Conservation (phyloP, 257 asterid species). For the Ligustrum vulgare region DNA sequence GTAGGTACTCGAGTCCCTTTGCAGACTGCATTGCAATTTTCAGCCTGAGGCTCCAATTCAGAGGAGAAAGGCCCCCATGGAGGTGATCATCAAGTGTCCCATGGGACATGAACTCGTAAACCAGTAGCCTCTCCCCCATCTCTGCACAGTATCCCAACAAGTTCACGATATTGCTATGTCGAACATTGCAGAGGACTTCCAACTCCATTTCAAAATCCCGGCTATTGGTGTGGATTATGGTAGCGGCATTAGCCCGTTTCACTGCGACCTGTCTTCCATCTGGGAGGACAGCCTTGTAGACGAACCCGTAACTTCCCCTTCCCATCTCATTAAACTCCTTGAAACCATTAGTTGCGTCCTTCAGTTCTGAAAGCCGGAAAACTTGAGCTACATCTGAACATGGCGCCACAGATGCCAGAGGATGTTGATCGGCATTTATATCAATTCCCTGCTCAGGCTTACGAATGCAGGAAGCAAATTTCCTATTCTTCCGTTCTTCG, state of each 20-base stretch:
- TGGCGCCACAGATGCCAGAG: conserved; percentile 44
- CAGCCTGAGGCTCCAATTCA: conserved; percentile 74
- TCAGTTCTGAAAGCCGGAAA: conserved; percentile 84
- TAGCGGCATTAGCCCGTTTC: conserved; percentile 94
- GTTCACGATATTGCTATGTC: conserved; percentile 81
- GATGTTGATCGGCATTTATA: conserved; percentile 36
- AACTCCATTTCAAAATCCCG: conserved; percentile 82
- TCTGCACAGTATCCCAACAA: conserved; percentile 87
- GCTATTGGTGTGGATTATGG: conserved; percentile 79
- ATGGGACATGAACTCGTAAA: conserved; percentile 86
- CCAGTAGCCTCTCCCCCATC: conserved; percentile 93
- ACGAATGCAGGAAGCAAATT: conserved; percentile 37
- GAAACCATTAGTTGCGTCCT: conserved; percentile 91
- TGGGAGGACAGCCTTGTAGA: conserved; percentile 75
- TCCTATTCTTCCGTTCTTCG: conserved; percentile 40
- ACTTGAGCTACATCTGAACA: conserved; percentile 81
- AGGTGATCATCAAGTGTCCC: conserved; percentile 96
- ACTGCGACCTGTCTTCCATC: conserved; percentile 96
- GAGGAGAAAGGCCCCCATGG: conserved; percentile 75
- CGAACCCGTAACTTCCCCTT: conserved; percentile 87
- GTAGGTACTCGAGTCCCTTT: conserved; percentile 80
- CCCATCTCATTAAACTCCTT: conserved; percentile 98
- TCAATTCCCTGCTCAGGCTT: conserved; percentile 37
- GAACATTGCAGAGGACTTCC: conserved; percentile 74
- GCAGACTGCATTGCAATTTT: conserved; percentile 83